phyloP scores from a whole-genome alignment of 306 rosid genomes.

The Quercus berberidifolia region DNA sequence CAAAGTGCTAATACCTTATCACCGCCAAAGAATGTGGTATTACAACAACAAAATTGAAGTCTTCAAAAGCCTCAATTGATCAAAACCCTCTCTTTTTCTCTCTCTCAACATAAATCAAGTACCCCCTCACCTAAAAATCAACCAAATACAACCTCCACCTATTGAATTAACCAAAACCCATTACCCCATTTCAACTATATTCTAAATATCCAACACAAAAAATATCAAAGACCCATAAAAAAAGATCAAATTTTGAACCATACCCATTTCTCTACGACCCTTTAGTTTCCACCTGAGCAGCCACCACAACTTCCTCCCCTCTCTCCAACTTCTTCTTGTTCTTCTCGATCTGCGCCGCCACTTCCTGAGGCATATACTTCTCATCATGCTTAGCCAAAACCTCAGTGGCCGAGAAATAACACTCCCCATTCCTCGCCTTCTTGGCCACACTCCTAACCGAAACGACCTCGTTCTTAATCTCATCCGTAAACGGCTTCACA shows the following conservation, averaged over 20 bases:
- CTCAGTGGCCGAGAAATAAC: slow-evolving; percentile 70
- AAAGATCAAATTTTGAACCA: slow-evolving; percentile 2
- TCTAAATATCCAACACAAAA: slow-evolving; percentile 9
- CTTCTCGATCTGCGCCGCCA: slow-evolving; percentile 84
- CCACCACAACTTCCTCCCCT: slow-evolving; percentile 7
- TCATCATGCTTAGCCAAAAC: slow-evolving; percentile 95
- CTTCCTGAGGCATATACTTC: slow-evolving; percentile 89
- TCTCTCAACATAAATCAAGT: background rate
- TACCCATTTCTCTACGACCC: slow-evolving; percentile 40
- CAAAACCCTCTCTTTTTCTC: background rate
- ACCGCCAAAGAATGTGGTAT: background rate
- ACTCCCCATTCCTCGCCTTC: slow-evolving; percentile 69
- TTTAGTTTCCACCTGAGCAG: slow-evolving; percentile 9
- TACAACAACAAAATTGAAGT: slow-evolving; percentile 21
- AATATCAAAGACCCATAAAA: background rate
- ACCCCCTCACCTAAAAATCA: background rate
- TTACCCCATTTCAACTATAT: slow-evolving; percentile 7
- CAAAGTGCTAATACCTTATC: background rate
- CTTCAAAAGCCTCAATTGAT: slow-evolving; percentile 5
- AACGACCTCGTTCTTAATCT: slow-evolving; percentile 38
- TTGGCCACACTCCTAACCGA: slow-evolving; percentile 55
- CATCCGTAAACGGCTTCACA: slow-evolving; percentile 76
- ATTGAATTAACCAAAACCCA: background rate
- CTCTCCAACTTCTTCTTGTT: slow-evolving; percentile 69
- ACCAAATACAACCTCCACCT: slow-evolving; percentile 1